Conservation (phyloP, 768 basidiomycete genomes). For the Termitomyces sp. region DNA sequence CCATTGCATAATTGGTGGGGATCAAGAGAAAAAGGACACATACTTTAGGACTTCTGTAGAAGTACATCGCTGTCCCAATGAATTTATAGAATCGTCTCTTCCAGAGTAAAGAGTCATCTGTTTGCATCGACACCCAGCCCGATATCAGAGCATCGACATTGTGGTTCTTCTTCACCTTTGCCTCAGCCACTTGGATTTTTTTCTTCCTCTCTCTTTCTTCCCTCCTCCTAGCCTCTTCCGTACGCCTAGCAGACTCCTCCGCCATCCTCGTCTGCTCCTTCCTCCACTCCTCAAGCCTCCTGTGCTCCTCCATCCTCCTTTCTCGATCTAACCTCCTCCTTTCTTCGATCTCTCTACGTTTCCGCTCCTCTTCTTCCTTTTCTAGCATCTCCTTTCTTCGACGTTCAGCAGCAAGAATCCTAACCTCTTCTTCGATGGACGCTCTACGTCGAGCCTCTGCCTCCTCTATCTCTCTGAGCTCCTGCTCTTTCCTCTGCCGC, state of each 20-base stretch:
- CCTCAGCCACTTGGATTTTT: conserved; percentile 40
- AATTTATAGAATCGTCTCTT: conserved; percentile 62
- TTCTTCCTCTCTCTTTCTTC: conserved; percentile 39
- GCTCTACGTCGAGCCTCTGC: conserved; percentile 35
- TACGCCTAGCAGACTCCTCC: conserved; percentile 39
- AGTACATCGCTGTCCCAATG: conserved; percentile 35
- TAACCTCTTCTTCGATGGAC: conserved; percentile 36
- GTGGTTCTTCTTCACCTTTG: conserved; percentile 32
- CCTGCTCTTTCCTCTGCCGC: conserved; percentile 38
- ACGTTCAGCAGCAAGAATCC: conserved; percentile 28
- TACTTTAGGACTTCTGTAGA: conserved; percentile 52
- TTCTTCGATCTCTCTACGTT: conserved; percentile 37
- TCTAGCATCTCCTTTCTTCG: conserved; percentile 33
- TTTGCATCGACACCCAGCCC: conserved; percentile 63
- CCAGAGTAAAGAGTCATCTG: conserved; percentile 49
- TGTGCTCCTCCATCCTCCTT: conserved; percentile 45
- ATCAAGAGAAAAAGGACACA: neutral
- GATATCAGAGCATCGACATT: conserved; percentile 30
- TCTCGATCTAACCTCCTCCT: conserved; percentile 41
- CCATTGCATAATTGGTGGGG: neutral
- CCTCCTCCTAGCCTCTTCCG: conserved; percentile 34
- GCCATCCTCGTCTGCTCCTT: conserved; percentile 38
- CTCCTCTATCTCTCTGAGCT: conserved; percentile 33
- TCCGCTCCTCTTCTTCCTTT: conserved; percentile 41
- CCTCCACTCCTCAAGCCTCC: conserved; percentile 47